Evolutionary conservation across 1,139 yeast genomes (phyloP).

Genomic region (Kodamaea derodonti): DNA sequence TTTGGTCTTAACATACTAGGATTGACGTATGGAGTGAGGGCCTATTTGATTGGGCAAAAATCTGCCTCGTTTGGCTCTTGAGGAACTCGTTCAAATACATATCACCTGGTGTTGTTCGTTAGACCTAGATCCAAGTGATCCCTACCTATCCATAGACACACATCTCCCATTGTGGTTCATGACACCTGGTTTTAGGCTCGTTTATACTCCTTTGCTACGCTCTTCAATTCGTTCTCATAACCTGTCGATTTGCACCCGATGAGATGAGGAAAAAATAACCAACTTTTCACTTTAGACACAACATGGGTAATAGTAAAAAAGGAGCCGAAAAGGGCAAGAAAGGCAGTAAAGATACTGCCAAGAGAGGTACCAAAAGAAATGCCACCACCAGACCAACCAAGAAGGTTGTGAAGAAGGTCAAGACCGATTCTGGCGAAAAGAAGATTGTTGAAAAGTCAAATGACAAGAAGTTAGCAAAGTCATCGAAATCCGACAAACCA

Average conservation of each 20-base stretch:
- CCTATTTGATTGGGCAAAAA: too few species aligned
- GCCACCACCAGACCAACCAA: constrained; percentile 1
- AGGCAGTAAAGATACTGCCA: constrained; percentile 16
- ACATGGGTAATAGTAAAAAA: constrained; percentile 26
- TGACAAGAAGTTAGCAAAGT: constrained; percentile 15
- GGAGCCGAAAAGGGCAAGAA: constrained; percentile 24
- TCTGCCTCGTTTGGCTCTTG: too few species aligned
- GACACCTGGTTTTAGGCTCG: too few species aligned
- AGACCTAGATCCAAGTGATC: too few species aligned
- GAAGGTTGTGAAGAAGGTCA: constrained; percentile 16
- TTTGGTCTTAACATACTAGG: too few species aligned
- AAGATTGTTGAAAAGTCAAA: constrained; percentile 16
- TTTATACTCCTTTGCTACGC: too few species aligned
- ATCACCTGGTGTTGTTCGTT: too few species aligned
- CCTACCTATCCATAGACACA: too few species aligned
- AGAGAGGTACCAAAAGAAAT: constrained; percentile 13
- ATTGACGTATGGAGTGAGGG: too few species aligned
- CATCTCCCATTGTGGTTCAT: too few species aligned
- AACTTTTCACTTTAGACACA: constrained; percentile 3
- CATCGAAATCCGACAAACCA: constrained; percentile 1
- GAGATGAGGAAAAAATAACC: constrained; percentile 5
- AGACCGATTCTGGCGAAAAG: constrained; percentile 11
- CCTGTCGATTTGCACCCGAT: constrained; percentile 3
- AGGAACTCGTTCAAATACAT: too few species aligned
- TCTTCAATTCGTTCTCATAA: too few species aligned